A percentile compares a stretch with the other conserved stretches of the same genome.
Evolutionary conservation across 495 filamentous ascomycete genomes (phyloP).

Genomic region (Talaromyces thailandensis): DNA sequence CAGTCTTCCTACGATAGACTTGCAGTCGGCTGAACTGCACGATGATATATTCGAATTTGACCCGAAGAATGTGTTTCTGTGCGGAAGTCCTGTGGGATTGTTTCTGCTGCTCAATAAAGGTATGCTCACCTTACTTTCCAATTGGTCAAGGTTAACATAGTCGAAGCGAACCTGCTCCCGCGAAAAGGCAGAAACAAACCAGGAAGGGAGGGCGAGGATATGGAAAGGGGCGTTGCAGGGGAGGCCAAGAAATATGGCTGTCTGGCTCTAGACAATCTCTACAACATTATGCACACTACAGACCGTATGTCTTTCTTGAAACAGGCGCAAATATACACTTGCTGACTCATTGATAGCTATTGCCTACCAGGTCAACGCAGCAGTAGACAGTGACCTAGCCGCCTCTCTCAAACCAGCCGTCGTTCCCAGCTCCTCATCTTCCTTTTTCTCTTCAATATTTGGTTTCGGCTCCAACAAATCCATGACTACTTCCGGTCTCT

Average conservation of each 20-base stretch:
- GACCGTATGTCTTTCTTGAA: slow-evolving; percentile 30
- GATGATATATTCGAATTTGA: slow-evolving; percentile 77
- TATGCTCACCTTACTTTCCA: slow-evolving; percentile 11
- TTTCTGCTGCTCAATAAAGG: slow-evolving; percentile 81
- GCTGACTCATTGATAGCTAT: slow-evolving; percentile 49
- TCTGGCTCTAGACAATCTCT: slow-evolving; percentile 88
- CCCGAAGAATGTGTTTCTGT: slow-evolving; percentile 79
- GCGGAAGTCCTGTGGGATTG: slow-evolving; percentile 88
- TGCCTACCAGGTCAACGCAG: slow-evolving; percentile 83
- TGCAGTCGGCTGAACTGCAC: slow-evolving; percentile 38
- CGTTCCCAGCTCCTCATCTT: slow-evolving; percentile 62
- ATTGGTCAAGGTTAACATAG: background rate
- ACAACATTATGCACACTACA: slow-evolving; percentile 74
- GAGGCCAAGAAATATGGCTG: slow-evolving; percentile 77
- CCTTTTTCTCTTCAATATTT: slow-evolving; percentile 63
- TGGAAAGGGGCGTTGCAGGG: slow-evolving; percentile 57
- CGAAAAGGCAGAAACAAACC: slow-evolving; percentile 68
- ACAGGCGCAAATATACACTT: slow-evolving; percentile 27
- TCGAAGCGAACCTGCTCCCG: slow-evolving; percentile 59
- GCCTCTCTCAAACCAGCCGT: slow-evolving; percentile 64
- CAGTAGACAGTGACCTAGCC: slow-evolving; percentile 74
- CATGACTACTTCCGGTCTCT: slow-evolving; percentile 9
- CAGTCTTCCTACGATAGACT: slow-evolving; percentile 45
- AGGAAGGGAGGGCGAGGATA: slow-evolving; percentile 56
- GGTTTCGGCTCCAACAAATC: slow-evolving; percentile 31